A percentile compares a stretch with the other conserved stretches of the same genome.
These are phyloP conservation scores for Cyclaneusma minus DNA, from an alignment of 2,329 filamentous ascomycete genomes.

Conservation along the genomic window DNA sequence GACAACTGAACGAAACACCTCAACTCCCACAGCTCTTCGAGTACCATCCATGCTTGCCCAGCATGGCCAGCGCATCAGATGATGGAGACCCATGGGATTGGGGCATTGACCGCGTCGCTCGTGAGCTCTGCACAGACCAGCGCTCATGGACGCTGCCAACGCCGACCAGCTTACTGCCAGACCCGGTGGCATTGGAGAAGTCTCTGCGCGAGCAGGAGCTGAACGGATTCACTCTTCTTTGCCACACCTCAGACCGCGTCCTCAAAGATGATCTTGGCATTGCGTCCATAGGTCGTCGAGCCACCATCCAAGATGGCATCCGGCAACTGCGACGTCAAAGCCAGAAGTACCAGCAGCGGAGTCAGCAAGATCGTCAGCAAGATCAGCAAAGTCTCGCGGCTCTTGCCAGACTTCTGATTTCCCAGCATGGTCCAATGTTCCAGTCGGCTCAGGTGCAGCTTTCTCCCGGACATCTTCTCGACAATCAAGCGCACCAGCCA, in stretches of 20 bases:
- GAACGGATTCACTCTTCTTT: slow-evolving; percentile 45
- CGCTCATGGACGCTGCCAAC: slow-evolving; percentile 31
- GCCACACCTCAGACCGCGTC: slow-evolving; percentile 40
- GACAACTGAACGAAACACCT: too few relatives aligned
- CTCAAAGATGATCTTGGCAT: slow-evolving; percentile 34
- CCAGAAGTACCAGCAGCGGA: slow-evolving; percentile 24
- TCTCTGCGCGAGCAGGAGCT: slow-evolving; percentile 46
- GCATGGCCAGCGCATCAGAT: slow-evolving; percentile 7
- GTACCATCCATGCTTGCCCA: slow-evolving; percentile 3
- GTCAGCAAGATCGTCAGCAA: background rate
- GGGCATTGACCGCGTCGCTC: slow-evolving; percentile 51
- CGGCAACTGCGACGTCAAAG: slow-evolving; percentile 37
- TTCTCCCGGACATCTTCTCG: too few relatives aligned
- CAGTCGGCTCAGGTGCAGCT: too few relatives aligned
- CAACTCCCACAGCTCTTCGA: too few relatives aligned
- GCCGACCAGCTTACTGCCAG: slow-evolving; percentile 25
- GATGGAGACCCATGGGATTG: slow-evolving; percentile 57
- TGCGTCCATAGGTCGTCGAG: slow-evolving; percentile 8
- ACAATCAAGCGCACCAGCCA: too few relatives aligned
- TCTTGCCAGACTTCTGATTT: too few relatives aligned
- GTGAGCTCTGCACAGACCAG: slow-evolving; percentile 42
- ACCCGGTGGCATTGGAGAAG: slow-evolving; percentile 34
- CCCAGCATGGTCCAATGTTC: too few relatives aligned
- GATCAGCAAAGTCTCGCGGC: background rate
- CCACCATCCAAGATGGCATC: slow-evolving; percentile 38